A percentile compares a stretch with the other conserved stretches of the same genome.
phyloP scores from a whole-genome alignment of 768 basidiomycete genomes.

The Clitopilus passeckerianus region DNA sequence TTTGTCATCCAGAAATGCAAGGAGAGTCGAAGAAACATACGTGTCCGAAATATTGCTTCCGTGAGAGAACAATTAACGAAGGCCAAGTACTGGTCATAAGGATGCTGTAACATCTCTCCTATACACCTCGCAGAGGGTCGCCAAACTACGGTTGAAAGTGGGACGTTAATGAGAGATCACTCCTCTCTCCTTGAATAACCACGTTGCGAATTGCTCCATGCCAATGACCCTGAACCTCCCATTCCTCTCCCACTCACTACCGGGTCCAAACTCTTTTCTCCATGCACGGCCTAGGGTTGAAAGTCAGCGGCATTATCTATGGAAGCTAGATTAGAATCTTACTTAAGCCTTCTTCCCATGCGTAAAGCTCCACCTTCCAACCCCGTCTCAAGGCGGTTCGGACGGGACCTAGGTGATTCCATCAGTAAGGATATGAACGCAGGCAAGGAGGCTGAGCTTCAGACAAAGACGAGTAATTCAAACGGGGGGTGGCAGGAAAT shows the following conservation, averaged over 20 bases:
- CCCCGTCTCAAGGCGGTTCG: constrained; percentile 82
- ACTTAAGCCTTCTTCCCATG: constrained; percentile 85
- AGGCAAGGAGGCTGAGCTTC: background rate
- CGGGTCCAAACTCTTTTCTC: constrained; percentile 66
- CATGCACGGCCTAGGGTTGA: constrained; percentile 47
- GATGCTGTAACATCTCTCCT: background rate
- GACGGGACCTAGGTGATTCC: constrained; percentile 49
- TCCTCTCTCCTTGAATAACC: constrained; percentile 39
- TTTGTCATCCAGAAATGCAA: background rate
- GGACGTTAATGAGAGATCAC: background rate
- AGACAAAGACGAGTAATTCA: background rate
- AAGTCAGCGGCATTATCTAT: background rate
- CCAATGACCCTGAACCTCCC: constrained; percentile 52
- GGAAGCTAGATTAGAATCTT: constrained; percentile 12
- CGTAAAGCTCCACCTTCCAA: constrained; percentile 94
- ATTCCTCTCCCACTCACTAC: constrained; percentile 43
- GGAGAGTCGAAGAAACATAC: background rate
- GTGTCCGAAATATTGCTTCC: background rate
- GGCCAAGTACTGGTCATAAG: background rate
- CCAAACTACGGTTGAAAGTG: background rate
- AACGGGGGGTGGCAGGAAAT: background rate
- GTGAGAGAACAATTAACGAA: background rate
- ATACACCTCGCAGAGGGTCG: too few species aligned
- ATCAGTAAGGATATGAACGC: background rate
- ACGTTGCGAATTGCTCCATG: constrained; percentile 63